phyloP scores from a whole-genome alignment of 2,329 filamentous ascomycete species.

The Pyrenochaeta sp. region DNA sequence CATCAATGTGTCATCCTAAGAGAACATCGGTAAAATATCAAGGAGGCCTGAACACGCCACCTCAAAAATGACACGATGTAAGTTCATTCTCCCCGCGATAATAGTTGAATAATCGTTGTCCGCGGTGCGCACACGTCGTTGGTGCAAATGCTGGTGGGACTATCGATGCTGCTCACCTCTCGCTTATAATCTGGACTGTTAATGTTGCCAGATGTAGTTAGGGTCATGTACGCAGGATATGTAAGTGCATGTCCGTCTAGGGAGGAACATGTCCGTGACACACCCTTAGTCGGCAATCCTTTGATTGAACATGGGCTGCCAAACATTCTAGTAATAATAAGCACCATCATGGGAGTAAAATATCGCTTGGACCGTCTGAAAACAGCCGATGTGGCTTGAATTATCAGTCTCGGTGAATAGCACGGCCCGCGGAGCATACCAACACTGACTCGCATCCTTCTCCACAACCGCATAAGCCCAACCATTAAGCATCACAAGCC shows the following conservation, averaged over 20 bases:
- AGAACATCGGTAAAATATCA: slow-evolving; percentile 16
- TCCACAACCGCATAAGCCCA: slow-evolving; percentile 9
- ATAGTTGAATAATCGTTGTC: slow-evolving; percentile 11
- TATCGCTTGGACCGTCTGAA: too few relatives aligned
- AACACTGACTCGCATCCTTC: slow-evolving; percentile 14
- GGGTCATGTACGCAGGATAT: not conserved
- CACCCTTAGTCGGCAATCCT: not conserved
- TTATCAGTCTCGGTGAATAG: not conserved
- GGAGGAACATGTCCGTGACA: too few relatives aligned
- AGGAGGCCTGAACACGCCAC: slow-evolving; percentile 26
- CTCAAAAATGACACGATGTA: slow-evolving; percentile 11
- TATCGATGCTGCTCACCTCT: slow-evolving; percentile 9
- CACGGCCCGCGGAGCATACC: slow-evolving; percentile 19
- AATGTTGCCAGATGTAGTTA: slow-evolving; percentile 12
- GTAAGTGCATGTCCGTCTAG: too few relatives aligned
- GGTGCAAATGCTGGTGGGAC: slow-evolving; percentile 4
- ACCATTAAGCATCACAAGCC: slow-evolving; percentile 19
- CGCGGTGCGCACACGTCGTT: not conserved
- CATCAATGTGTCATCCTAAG: slow-evolving; percentile 12
- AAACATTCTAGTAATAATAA: too few relatives aligned
- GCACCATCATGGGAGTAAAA: too few relatives aligned
- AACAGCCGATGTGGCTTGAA: not conserved
- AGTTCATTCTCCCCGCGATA: slow-evolving; percentile 10
- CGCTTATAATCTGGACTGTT: slow-evolving; percentile 20
- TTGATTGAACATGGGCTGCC: too few relatives aligned